phyloP scores from a whole-genome alignment of 768 basidiomycete species.

The Suillus tomentosus region DNA sequence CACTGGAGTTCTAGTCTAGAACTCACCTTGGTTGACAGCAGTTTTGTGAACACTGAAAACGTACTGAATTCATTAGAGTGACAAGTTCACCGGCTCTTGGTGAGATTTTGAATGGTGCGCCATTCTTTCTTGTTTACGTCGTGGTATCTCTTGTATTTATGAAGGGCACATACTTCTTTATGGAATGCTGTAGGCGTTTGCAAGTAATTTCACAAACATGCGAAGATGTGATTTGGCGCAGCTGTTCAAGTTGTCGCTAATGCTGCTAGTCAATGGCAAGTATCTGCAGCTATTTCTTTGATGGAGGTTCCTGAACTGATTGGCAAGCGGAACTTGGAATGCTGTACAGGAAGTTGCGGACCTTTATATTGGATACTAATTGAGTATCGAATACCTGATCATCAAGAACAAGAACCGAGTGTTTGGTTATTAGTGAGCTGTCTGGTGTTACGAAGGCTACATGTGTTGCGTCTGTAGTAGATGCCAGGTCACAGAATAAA shows the following conservation, averaged over 20 bases:
- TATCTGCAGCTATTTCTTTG: not conserved
- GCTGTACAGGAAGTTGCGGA: not conserved
- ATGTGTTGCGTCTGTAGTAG: no score
- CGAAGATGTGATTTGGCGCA: not conserved
- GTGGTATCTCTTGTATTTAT: not conserved
- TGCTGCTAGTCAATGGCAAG: not conserved
- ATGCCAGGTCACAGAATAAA: no score
- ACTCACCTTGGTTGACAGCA: not conserved
- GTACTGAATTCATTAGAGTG: not conserved
- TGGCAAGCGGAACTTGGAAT: not conserved
- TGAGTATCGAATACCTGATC: no score
- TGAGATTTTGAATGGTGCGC: not conserved
- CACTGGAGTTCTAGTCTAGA: not conserved
- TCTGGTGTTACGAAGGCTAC: no score
- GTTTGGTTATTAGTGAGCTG: no score
- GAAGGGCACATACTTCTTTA: not conserved
- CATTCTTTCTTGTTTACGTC: not conserved
- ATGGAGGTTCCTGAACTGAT: not conserved
- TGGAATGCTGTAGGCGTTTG: not conserved
- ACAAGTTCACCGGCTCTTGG: not conserved
- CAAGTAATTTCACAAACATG: not conserved
- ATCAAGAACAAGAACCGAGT: no score
- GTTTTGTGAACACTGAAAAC: not conserved
- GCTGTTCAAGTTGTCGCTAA: not conserved
- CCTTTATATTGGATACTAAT: no score